Evolutionary conservation across 768 basidiomycete species (phyloP).

Genomic region (Peribolospora baueri): DNA sequence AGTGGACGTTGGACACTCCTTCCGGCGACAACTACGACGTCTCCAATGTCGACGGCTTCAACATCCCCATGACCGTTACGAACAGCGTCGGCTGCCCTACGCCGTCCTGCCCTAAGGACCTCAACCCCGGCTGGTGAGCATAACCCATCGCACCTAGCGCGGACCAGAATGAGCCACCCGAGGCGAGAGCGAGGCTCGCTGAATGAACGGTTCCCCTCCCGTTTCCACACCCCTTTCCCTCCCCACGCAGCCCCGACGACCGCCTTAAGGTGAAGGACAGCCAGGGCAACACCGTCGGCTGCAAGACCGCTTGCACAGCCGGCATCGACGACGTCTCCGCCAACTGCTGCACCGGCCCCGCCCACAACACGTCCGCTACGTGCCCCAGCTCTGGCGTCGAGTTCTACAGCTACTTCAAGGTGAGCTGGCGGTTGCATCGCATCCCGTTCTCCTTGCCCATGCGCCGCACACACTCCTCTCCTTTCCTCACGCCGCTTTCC

Average conservation of each 20-base stretch:
- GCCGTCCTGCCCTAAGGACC: not conserved
- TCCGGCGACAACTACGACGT: conserved; percentile 1
- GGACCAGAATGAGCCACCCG: no score
- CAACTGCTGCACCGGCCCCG: conserved; percentile 12
- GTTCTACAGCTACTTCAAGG: conserved; percentile 10
- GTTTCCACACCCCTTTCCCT: not conserved
- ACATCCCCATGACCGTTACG: conserved; percentile 3
- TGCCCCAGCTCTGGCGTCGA: conserved; percentile 8
- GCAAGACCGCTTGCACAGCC: conserved; percentile 10
- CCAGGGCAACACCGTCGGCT: conserved; percentile 11
- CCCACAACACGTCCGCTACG: conserved; percentile 10
- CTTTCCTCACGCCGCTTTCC: no score
- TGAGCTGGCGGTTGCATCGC: not conserved
- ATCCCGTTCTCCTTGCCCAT: not conserved
- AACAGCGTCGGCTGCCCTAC: conserved; percentile 1
- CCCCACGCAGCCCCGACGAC: no score
- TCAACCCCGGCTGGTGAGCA: no score
- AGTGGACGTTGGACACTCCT: conserved; percentile 1
- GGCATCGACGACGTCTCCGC: conserved; percentile 8
- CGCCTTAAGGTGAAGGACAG: not conserved
- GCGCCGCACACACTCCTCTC: not conserved
- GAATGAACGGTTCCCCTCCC: not conserved
- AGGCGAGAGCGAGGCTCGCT: not conserved
- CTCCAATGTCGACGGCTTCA: conserved; percentile 9
- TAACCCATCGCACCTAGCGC: no score